Evolutionary conservation across 805 yeast species (phyloP).

Genomic region (Ogataea paradorogensis): DNA sequence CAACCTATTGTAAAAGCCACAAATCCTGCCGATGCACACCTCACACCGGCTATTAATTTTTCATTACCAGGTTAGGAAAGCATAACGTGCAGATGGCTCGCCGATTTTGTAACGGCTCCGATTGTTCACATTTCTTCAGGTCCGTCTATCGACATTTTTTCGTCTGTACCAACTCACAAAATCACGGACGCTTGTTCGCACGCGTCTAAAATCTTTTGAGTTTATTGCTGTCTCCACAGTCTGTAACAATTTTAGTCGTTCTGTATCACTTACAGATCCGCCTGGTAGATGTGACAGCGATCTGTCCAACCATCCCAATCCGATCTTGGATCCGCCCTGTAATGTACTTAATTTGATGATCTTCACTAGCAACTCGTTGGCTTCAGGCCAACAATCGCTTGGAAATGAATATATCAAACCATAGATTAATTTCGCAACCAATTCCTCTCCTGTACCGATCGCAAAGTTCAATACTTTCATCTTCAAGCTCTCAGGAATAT

Average conservation of each 20-base stretch:
- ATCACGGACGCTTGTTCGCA: constrained; percentile 68
- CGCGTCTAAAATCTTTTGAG: constrained; percentile 68
- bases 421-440: constrained; percentile 51
- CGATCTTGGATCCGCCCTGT: constrained; percentile 38
- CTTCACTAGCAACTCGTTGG: constrained; percentile 69
- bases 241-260: constrained; percentile 58
- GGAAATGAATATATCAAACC: constrained; percentile 76
- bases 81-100: constrained; percentile 5
- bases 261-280: constrained; percentile 62
- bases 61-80: constrained; percentile 4
- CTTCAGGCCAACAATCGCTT: constrained; percentile 65
- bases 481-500: constrained; percentile 52
- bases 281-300: constrained; percentile 57
- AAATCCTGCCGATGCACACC: background rate
- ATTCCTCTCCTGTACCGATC: constrained; percentile 52
- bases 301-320: constrained; percentile 57
- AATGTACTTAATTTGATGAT: constrained; percentile 53
- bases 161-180: constrained; percentile 82
- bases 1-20: background rate
- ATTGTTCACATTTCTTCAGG: background rate
- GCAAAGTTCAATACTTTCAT: constrained; percentile 46
- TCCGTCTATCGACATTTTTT: constrained; percentile 51
- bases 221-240: constrained; percentile 58
- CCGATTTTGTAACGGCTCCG: background rate
- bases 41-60: constrained; percentile 1